Conservation (phyloP, 139 green algal genomes). For the Chlamydomonas sphaeroides region DNA sequence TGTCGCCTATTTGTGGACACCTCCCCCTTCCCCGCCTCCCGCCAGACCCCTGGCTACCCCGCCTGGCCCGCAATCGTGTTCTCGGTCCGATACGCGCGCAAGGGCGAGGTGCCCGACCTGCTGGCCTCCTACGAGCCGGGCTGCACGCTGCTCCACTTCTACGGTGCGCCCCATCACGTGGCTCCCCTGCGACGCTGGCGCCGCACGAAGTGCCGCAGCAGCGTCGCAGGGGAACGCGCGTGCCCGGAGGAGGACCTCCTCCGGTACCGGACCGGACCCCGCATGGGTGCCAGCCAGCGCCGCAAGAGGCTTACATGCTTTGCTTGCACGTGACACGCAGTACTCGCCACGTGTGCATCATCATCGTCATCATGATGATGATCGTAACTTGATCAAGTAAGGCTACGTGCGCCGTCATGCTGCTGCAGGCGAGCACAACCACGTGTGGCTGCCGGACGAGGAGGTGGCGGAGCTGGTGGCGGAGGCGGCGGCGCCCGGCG, state of each 20-base stretch:
- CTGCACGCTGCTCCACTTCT: constrained; percentile 23
- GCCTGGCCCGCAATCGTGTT: constrained; percentile 16
- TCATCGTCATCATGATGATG: no score
- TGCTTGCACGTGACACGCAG: no score
- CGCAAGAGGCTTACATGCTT: no score
- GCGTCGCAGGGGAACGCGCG: background rate
- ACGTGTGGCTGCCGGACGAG: constrained; percentile 5
- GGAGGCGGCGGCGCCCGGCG: background rate
- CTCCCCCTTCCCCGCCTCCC: background rate
- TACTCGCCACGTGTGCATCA: no score
- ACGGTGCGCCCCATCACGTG: constrained; percentile 17
- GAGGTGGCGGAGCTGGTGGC: constrained; percentile 10
- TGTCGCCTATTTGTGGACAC: no score
- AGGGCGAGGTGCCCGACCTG: constrained; percentile 11
- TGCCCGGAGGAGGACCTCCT: background rate
- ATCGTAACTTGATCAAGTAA: no score
- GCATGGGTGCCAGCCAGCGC: background rate
- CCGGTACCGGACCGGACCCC: background rate
- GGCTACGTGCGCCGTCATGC: no score
- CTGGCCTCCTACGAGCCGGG: constrained; percentile 12
- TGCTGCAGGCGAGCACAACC: constrained; percentile 33
- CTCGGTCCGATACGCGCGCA: constrained; percentile 1
- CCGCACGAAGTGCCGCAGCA: background rate
- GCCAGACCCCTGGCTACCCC: constrained; percentile 16
- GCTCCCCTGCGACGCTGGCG: constrained; percentile 22